Base-by-base conservation (phyloP, 345 rosid genomes). In the Lepidium didymum region DNA sequence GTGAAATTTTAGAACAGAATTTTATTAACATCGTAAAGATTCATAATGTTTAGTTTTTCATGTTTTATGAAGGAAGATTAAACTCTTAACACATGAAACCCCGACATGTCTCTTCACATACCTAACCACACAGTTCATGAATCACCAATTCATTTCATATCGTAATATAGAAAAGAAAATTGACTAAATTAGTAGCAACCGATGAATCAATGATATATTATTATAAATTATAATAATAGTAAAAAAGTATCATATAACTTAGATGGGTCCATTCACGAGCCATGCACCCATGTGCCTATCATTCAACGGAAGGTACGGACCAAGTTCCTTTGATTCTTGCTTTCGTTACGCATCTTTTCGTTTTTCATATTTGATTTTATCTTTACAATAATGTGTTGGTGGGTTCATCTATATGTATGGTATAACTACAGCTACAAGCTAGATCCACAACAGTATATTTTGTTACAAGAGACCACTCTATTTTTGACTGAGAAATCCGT, bases 281-380 rank as follows among this genome's bases (percentile, higher is more conserved):
- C 70, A 72, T 54, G 58, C 50, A 64, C 36, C 64, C 70, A 63
- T 64, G 64, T 72, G 69, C 58, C 23, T 10, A 50, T 40, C 67
- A 56, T 56, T 44, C 43, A 72, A 36, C 64, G 64, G 69, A 72
- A 64, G 70, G 71, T 73, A 73, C 77, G 61, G 67, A 64, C 29
- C 31, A 49, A 18, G 37, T 56, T 64, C 25, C 60, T 64, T 64
- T 64, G 60, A 54, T 63, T 62, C 41, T 72, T 63, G 49, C 69
- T 71, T 29, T 72, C 19, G 44, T 54, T 27, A 15, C 46, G 27
- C 43, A 62, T 25, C 69, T 34, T 34, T 37, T 27, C 62, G 11
- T 25, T 51, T 49, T 21, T 38, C 49, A 12, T 27, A 12, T 12
- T 41, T 25, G 7, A n/a, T 29, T 53, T 65, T 4, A 27, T 27